These are phyloP conservation scores for Solanum sparsipilum DNA, from an alignment of 257 asterid species.

Conservation along the genomic window DNA sequence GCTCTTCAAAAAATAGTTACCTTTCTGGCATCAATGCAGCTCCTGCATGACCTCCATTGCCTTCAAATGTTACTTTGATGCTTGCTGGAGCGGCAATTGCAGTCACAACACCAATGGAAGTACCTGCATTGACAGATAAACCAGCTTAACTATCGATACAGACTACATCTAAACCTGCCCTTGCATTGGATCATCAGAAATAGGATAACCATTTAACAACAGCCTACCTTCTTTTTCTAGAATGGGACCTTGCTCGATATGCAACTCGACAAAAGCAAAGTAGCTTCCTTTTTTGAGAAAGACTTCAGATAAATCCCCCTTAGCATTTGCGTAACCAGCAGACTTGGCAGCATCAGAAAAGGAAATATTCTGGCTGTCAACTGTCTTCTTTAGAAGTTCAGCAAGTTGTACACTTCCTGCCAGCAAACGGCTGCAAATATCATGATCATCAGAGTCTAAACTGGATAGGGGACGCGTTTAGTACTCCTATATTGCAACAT, in stretches of 20 bases:
- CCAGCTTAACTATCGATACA: not conserved
- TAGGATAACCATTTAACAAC: not conserved
- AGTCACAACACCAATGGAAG: conserved; percentile 74
- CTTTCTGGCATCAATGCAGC: conserved; percentile 85
- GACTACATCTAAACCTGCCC: not conserved
- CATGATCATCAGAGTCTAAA: conserved; percentile 13
- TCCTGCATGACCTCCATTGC: conserved; percentile 98
- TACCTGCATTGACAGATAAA: conserved; percentile 21
- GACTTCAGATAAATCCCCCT: conserved; percentile 43
- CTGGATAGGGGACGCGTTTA: not conserved
- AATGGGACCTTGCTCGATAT: conserved; percentile 97
- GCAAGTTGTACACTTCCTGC: conserved; percentile 72
- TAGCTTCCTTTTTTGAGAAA: conserved; percentile 64
- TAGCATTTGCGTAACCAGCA: conserved; percentile 51
- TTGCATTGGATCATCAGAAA: not conserved
- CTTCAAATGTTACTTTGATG: conserved; percentile 82
- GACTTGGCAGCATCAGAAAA: conserved; percentile 67
- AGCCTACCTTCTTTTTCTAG: conserved; percentile 83
- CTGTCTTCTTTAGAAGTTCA: conserved; percentile 47
- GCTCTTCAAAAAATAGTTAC: conserved; percentile 13
- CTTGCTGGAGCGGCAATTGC: conserved; percentile 99
- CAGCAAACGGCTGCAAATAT: conserved; percentile 68
- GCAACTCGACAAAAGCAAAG: conserved; percentile 73
- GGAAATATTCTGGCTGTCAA: conserved; percentile 49
- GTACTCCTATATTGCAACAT: not conserved